Evolutionary conservation across 768 basidiomycete species (phyloP), one percentile per base, ranked within the genome.

Genomic region (Candolleomyces aberdarensis): DNA sequence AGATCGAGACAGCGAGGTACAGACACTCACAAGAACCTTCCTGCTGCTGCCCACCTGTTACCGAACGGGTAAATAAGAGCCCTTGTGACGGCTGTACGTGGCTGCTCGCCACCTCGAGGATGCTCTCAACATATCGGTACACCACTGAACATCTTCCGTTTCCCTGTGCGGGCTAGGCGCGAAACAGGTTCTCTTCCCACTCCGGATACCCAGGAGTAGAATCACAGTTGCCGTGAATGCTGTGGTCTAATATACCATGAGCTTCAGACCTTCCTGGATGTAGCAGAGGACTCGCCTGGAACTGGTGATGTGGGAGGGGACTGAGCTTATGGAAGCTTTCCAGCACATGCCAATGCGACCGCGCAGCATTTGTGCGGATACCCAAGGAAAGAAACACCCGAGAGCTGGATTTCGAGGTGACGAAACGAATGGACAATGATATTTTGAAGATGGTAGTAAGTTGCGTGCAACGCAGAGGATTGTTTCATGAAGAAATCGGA

Each of bases 361-460:
- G 79, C 1, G 93, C 89, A 0, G 93, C 86, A 62, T 93, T 94
- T n/a, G 88, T 85, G 70, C 92, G 94, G 57, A 94, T 93, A 0
- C 90, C 89, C 36, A 94, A 76, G 0, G 91, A 67, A 75, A 88
- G 86, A 54, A 87, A 80, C 0, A 72, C 68, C 71, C 62, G 5
- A 72, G 69, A 8, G 65, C 64, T 10, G 71, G 79, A 59, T 85
- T 85, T 49, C 80, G 75, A 3, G 85, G 82, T 0, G 83, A 83
- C 0, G 89, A 88, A 59, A 94, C 87, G 71, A 91, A 92, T 3
- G 88, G 87, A 47, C 92, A 80, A 70, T 94, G 92, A 76, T 64
- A 94, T n/a, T 92, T 67, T 89, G 85, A 19, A 85, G 71, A 56
- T 78, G 66, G 57, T 80, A 80, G 60, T 80, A 81, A 5, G 69